Conservation (phyloP, 164 flowering plant species). For the Liriodendron chinense region DNA sequence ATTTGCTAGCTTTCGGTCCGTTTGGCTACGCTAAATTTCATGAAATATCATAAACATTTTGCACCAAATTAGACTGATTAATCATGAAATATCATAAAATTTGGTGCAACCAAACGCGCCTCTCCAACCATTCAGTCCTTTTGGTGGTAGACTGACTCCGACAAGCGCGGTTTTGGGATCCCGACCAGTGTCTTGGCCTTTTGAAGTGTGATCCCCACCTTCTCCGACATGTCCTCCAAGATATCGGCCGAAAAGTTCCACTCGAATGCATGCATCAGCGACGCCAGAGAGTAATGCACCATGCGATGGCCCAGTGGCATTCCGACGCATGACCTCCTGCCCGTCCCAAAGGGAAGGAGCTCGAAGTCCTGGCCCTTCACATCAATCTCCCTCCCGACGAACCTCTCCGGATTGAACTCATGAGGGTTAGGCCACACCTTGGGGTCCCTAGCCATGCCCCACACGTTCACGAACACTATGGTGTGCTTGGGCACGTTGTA, state of each 20-base stretch:
- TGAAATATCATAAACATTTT: too few species aligned
- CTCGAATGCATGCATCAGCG: constrained; percentile 33
- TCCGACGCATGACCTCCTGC: constrained; percentile 36
- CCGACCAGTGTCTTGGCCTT: constrained; percentile 26
- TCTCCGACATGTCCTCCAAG: constrained; percentile 28
- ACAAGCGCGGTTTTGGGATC: constrained; percentile 27
- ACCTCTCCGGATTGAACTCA: constrained; percentile 35
- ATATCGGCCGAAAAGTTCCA: constrained; percentile 24
- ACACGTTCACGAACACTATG: constrained; percentile 31
- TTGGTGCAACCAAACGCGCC: neutral
- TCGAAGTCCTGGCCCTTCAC: constrained; percentile 40
- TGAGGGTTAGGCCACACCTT: constrained; percentile 27
- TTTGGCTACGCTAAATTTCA: too few species aligned
- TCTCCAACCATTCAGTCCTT: neutral
- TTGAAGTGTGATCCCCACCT: constrained; percentile 29
- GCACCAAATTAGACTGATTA: too few species aligned
- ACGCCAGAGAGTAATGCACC: constrained; percentile 28
- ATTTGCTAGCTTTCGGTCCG: too few species aligned
- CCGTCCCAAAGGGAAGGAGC: constrained; percentile 37
- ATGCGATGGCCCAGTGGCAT: constrained; percentile 33
- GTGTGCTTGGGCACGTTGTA: constrained; percentile 31
- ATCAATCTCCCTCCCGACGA: constrained; percentile 22
- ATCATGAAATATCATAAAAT: too few species aligned
- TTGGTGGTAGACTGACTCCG: neutral
- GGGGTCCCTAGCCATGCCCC: constrained; percentile 34